Evolutionary conservation across 139 green algal species (phyloP), one percentile per base, ranked within the genome.

Genomic region (Desmodesmus armatus): DNA sequence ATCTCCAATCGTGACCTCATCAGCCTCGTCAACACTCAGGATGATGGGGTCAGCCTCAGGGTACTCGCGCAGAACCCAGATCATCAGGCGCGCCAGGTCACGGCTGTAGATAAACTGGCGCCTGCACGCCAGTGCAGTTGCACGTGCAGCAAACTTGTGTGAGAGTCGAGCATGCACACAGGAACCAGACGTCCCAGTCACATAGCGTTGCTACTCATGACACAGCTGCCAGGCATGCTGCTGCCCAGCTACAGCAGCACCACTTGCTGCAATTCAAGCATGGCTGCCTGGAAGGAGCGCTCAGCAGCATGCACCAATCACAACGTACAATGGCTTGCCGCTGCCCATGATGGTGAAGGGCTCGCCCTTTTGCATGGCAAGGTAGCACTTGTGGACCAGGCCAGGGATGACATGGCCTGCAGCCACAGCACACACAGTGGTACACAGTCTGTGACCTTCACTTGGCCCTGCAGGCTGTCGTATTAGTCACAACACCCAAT

Each of bases 361-460:
- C 55, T 88, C 70, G 53, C 86, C 90, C 17, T 87, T 82, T 76
- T 93, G 67, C 80, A 93, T 91, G 27, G 92, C 93, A 31, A 93
- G 53, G 63, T 93, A 91, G 74, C 89, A 94, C 65, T 90, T 87
- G 58, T 93, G 90, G 39, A 96, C 90, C 11, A 96, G 85, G 39
- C 87, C 91, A 17, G 93, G 93, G 40, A 96, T 89, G 23, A 96
- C 93, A 73, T 96, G 93, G 29, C 86, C 86, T 82, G 76, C 55
- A 55, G 49, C 49, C 51, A 15, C 35, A 73, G 43, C n/a, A 25
- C 35, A 35, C 53, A 44, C 15, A 19, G 73, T 2, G 2, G 25
- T 3, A 35, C 5, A 69, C 35, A 29, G 65, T 33, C 25, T n/a
- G n/a, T n/a, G n/a, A n/a, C n/a, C n/a, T n/a, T n/a, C n/a, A n/a